Evolutionary conservation across 1,284 basidiomycete genomes (phyloP), one percentile per base, ranked within the genome.

Genomic region (Fomitopsis schrenkii): DNA sequence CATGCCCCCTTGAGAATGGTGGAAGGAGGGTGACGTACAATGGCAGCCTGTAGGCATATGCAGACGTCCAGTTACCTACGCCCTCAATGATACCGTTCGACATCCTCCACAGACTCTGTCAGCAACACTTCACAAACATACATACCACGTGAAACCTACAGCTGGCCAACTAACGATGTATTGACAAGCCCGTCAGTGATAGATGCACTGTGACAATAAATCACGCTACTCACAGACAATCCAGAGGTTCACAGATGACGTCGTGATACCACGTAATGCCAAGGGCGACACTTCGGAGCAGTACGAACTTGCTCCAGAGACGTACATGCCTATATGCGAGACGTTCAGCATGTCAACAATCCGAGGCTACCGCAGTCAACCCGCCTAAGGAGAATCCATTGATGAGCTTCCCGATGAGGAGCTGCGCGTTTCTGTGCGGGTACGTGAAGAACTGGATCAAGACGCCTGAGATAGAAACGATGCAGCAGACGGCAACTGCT

Each of bases 381-480:
- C 26, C 19, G 58, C 60, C 60, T 7, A 62, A 45, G 5, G 60
- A 5, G 40, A 45, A 62, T 2, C 60, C 60, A 26, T 62, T 62
- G 52, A 62, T 44, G 3, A 62, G 52, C 26, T 62, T 62, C 4
- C 60, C 60, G 38, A 55, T 41, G 36, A 62, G 19, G 14, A 62
- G 60, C 57, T 58, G 56, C 12, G 41, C 60, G 22, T 62, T 62
- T 42, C 33, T 58, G 52, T 62, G 60, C 30, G 60, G 60, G 44
- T 58, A 58, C 14, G 60, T 62, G 57, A 62, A 62, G 60, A 62
- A 62, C 33, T 62, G 60, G 26, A 62, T 62, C 35, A 62, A 42
- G 36, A 62, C 55, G 41, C 60, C 60, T 15, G 42, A n/a, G 44
- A 62, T 62, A 50, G 60, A 62, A 17, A 62, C 60, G n/a, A 53